Evolutionary conservation across 805 yeast genomes (phyloP), one percentile per base, ranked within the genome.

Genomic region (Blastobotrys peoriensis): DNA sequence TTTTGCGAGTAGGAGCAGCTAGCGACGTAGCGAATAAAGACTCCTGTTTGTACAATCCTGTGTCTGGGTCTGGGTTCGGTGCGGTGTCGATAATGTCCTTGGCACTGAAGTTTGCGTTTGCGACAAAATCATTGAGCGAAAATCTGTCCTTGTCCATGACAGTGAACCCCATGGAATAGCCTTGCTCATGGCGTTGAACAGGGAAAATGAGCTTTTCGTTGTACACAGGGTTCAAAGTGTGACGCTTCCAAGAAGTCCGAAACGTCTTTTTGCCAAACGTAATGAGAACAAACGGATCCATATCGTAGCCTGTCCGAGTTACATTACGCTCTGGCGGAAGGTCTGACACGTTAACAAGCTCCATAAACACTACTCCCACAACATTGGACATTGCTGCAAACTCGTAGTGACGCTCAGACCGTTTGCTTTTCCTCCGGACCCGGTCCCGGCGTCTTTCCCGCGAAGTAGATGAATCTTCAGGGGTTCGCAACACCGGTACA

Each of bases 231-330:
- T 81, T 81, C 41, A 86, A 63, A 1, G 86, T 82, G 61, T 91
- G 97, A 18, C 85, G 75, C 52, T 81, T 75, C 80, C 88, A 83
- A 8, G 88, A 80, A 0, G 97, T 88, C 53, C 94, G 76, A 62
- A 78, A 91, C 0, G 91, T 87, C 52, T 83, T 83, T 55, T 84
- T 81, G 6, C 96, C 96, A 62, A 91, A 87, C 0, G 96, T 81
- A 1, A 87, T 81, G 16, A 91, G 87, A 2, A 91, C 91, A 65
- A 91, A 93, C 2, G 98, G 98, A 59, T 93, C 98, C 94, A 93
- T 86, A 62, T 88, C 96, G 58, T 84, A 91, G 1, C 89, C 81
- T 18, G 86, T 77, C 6, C 88, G 69, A 0, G 85, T 78, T 13
- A 85, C 66, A 51, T 83, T 81, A 34, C 74, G 73, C 43, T 81